Evolutionary conservation across 495 filamentous ascomycete species (phyloP), one percentile per base, ranked within the genome.

Genomic region (Penicillium macrosclerotiorum): DNA sequence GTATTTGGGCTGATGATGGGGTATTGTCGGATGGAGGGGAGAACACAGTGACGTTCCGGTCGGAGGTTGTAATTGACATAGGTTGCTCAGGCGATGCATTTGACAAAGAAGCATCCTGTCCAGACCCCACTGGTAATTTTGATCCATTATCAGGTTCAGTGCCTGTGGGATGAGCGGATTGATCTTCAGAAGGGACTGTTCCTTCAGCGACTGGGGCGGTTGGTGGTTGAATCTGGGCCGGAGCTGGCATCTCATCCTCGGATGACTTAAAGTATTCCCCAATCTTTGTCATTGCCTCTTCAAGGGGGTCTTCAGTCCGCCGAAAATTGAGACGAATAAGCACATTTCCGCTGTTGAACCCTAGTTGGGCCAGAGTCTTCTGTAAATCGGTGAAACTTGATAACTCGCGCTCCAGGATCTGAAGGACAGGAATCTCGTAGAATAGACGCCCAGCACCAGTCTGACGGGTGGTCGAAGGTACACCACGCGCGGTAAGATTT

Each of bases 261-360:
- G 57, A 43, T 20, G 68, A 51, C 59, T 68, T 76, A 60, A 94
- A 88, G 59, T 85, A 88, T 45, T 77, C 69, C 14, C 72, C 74
- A 49, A 97, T 95, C 61, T 92, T 80, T 32, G 63, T 66, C 84
- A 96, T 85, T 13, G 93, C 92, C 51, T 89, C 85, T 53, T 89
- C 89, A 17, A 96, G 71, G 6, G 90, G 90, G 47, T 81, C 80
- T 19, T 86, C 80, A 5, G 88, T 92, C 42, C 71, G 75, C 54
- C 75, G 80, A 68, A 91, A 96, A 41, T 73, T 80, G 26, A 97
- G 69, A 18, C 86, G 74, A 24, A 96, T 69, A n/a, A 94, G 66
- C 4, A 85, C 79, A 62, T 77, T 88, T 4, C 93, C 92, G 37
- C 79, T 83, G 58, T 87, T 94, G 55, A 90, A 84, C 1, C 93